Base-by-base conservation (phyloP, 805 yeast genomes). In the Kodamaea jinghongensis region DNA sequence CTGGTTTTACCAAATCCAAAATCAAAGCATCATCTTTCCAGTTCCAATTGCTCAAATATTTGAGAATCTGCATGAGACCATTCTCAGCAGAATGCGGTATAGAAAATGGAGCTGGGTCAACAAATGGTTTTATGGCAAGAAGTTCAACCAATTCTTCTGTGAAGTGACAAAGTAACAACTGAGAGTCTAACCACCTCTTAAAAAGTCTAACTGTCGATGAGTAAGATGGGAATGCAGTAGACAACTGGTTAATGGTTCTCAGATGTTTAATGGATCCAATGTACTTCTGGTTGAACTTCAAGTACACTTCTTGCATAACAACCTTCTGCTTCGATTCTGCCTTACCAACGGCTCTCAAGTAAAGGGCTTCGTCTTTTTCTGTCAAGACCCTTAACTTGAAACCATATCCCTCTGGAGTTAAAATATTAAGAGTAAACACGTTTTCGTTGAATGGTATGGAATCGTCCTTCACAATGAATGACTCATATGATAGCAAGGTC, bases 1-100 rank as follows among this genome's bases (percentile, higher is more conserved):
- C 57, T 35, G 58, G 60, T 44, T 76, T 80, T 10, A 83, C 79
- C 49, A 87, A 64, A 54, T 93, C 97, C 44, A 93, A 63, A 39
- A 90, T 76, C 45, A 93, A 64, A 1, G 96, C 84, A 34, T 83
- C 88, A 46, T 86, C 95, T 51, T 78, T 83, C 99, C 99, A 93
- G 60, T 93, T 89, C 99, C 99, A 93, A 31, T 63, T 64, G 17
- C 95, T 74, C 32, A 93, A 59, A 52, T 83, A 86, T 34, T 76
- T 68, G 28, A 93, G 58, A 9, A 82, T 75, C 43, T 93, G 81
- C 43, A 86, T 65, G 56, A 93, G 88, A 4, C 96, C 99, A 40
- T 83, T 75, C 46, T 80, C 82, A 6, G 83, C 79, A 40, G 91
- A 81, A 17, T 83, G 78, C 3, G 99, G 98, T 2, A 79, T 74